Percentiles rank a stretch among this genome's conserved stretches.
phyloP scores from a whole-genome alignment of 352 stramenopile genomes.

The Phytopythium montanum region DNA sequence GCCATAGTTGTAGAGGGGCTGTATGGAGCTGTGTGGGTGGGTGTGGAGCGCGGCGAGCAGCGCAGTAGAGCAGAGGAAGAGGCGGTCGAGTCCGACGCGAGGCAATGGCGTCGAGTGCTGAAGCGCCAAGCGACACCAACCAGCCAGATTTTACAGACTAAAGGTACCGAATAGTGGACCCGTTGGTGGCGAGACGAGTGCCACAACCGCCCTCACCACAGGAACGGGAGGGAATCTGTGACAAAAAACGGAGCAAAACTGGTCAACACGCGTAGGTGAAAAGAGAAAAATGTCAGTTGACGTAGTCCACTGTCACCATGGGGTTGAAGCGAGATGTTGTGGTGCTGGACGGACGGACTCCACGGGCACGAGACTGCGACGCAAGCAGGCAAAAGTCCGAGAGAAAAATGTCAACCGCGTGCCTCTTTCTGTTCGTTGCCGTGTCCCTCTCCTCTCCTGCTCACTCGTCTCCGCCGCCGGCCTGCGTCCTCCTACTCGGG shows the following conservation, averaged over 20 bases:
- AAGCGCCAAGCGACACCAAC: constrained; percentile 8
- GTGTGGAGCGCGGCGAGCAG: background rate
- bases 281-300: background rate
- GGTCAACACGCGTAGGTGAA: background rate
- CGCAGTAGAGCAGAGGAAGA: background rate
- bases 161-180: background rate
- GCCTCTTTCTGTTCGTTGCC: constrained; percentile 3
- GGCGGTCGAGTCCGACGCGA: background rate
- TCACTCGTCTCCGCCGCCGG: background rate
- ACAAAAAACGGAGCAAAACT: background rate
- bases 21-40: background rate
- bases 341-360: too few species aligned
- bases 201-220: constrained; percentile 2
- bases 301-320: background rate
- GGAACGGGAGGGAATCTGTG: background rate
- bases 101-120: background rate
- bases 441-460: constrained; percentile 1
- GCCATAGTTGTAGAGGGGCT: constrained; percentile 29
- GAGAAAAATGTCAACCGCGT: constrained; percentile 7
- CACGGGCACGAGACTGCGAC: background rate
- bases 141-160: constrained; percentile 4
- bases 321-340: too few species aligned
- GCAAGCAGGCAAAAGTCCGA: background rate
- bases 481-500: too few species aligned
- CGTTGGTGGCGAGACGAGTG: background rate